Evolutionary conservation across 257 asterid genomes (phyloP), one percentile per base, ranked within the genome.

Genomic region (Pogostemon cablin): DNA sequence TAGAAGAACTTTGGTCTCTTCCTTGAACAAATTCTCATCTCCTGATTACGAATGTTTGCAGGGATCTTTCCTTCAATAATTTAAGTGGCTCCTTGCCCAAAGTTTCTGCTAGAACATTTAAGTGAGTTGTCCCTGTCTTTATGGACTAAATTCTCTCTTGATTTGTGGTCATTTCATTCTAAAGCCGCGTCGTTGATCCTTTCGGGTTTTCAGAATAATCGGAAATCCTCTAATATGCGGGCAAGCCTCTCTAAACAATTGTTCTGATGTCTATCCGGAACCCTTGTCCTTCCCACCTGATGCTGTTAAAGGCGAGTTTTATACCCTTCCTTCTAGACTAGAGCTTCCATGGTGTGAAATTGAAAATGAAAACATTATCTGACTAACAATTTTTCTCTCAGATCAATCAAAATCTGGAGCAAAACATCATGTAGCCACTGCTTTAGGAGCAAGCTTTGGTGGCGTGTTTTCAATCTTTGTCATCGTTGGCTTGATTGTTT

Each of bases 41-140:
- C 38, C 7, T 2, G 40, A 32, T 25, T 62, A 61, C 68, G 25
- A n/a, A 54, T 73, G 41, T 46, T 68, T 79, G 73, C 87, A 95
- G 99, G 88, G 99, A 95, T 66, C 86, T 95, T 59, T 90, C 99
- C 44, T 95, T 85, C 88, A 95, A 95, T 79, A 89, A 95, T 81
- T 69, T 95, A 65, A 95, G 92, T 65, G 99, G 96, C 70, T 87
- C 97, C 37, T 79, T 91, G 79, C 99, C 97, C 1, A 95, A 81
- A 73, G 81, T 89, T 74, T 82, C 87, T 66, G 93, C 95, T 25
- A 90, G 91, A 81, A 95, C 97, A 25, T 95, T 91, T 81, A 93
- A 83, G 99, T 93, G 79, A 80, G 95, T 71, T 42, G 7, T 67
- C 59, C 53, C 48, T 12, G 4, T 11, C 11, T 64, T 61, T 53